Base-by-base conservation (phyloP, 768 basidiomycete species). In the Macrolepiota albuminosa region DNA sequence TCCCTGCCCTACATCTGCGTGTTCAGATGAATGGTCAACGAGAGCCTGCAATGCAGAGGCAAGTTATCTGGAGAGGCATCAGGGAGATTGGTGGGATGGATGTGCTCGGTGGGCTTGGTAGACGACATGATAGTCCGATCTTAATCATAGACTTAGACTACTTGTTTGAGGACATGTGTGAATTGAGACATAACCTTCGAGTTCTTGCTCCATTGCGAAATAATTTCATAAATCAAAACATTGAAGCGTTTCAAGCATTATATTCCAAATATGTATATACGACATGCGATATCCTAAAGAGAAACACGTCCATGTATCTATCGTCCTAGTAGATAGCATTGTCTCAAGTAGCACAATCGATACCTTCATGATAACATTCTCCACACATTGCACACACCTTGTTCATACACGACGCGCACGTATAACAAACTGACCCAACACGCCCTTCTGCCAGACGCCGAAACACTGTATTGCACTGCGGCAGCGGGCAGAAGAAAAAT, bases 401-500 rank as follows among this genome's bases (percentile, higher is more conserved):
- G 1, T 60, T 65, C 5, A 65, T 58, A 56, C 81, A 82, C 5
- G 63, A 61, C 18, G 68, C 70, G 59, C 81, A 82, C 26, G 5
- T 52, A 43, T 61, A 64, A 47, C 52, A 61, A 18, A 51, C 14
- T 2, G 31, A 43, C 26, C 54, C 60, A 9, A 16, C 21, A 6
- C 63, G 54, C 7, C 58, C 63, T 9, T 57, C 57, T 34, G 54
- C 37, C 39, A 53, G 36, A 10, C 45, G 58, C 36, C 78, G 71
- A 66, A 83, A 83, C 18, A 84, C 73, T 13, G 76, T 73, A 46
- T 75, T 64, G 64, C 86, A 87, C 54, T 78, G 71, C 3, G 78
- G 71, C 2, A 80, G 76, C 1, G 85, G 83, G 66, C 85, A 87
- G 70, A 81, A 82, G 60, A 77, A 78, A 62, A 78, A 77, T n/a